Evolutionary conservation across 2,329 filamentous ascomycete species (phyloP).

Genomic region (Metarhizium humberi): DNA sequence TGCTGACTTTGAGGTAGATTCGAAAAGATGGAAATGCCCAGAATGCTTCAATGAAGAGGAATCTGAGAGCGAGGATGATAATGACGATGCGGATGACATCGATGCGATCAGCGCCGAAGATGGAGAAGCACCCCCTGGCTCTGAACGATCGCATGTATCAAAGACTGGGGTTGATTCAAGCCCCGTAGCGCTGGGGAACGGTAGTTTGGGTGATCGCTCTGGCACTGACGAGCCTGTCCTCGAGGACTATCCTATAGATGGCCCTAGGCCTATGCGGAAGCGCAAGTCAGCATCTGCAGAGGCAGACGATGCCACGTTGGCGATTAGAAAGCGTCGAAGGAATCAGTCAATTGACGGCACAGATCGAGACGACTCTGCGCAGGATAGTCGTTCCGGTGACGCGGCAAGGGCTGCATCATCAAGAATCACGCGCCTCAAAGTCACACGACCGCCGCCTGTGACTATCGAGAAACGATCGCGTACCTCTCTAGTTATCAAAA

Average conservation of each 20-base stretch:
- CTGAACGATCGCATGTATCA: constrained; percentile 17
- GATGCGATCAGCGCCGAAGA: constrained; percentile 15
- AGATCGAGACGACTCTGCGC: constrained; percentile 24
- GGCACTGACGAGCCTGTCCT: constrained; percentile 66
- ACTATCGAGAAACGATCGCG: constrained; percentile 30
- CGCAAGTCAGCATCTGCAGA: constrained; percentile 71
- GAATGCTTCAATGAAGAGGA: constrained; percentile 30
- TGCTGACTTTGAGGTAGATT: constrained; percentile 24
- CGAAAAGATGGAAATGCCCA: constrained; percentile 41
- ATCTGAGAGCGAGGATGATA: constrained; percentile 15
- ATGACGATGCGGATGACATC: constrained; percentile 20
- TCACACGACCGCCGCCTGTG: constrained; percentile 28
- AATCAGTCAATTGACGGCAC: constrained; percentile 35
- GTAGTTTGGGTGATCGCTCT: constrained; percentile 40
- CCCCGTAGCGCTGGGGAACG: constrained; percentile 30
- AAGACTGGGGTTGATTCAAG: constrained; percentile 30
- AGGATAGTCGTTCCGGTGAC: constrained; percentile 17
- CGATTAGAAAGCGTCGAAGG: constrained; percentile 44
- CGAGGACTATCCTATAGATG: constrained; percentile 65
- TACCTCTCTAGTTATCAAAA: constrained; percentile 24
- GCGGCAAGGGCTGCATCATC: constrained; percentile 24
- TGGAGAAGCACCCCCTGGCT: constrained; percentile 12
- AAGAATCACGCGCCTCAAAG: constrained; percentile 51
- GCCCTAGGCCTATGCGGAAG: constrained; percentile 70
- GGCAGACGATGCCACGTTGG: constrained; percentile 43